Evolutionary conservation across 345 rosid genomes (phyloP), one percentile per base, ranked within the genome.

Genomic region (Eucalyptus fibrosa): DNA sequence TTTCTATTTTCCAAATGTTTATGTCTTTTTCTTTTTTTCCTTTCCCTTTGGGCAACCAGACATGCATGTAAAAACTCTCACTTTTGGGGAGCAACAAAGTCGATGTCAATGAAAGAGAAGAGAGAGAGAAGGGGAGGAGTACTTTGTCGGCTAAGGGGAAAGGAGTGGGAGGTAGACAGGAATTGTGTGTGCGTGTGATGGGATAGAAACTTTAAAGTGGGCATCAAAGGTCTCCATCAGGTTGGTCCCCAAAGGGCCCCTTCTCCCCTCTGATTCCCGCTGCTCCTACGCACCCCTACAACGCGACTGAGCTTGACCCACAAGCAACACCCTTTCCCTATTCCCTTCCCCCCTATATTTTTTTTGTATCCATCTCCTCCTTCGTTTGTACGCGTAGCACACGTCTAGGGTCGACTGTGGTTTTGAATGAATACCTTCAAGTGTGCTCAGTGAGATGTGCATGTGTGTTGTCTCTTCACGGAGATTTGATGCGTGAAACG

Each of bases 71-170:
- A 18, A 10, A 86, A 86, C 87, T 30, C 47, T 28, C 56, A 49
- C 87, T 86, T 86, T 86, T 86, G 24, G 87, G 87, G 87, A n/a
- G 95, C 97, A 93, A 91, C 94, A 92, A 93, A 93, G 90, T 88
- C 60, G 37, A 93, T 89, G 90, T 90, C 93, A 89, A 87, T 88
- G 89, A 86, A 83, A 85, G 89, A 87, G 55, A 42, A 37, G 7
- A 49, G 59, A 86, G 86, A 65, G 19, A 59, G 55, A 19, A 2
- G 24, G 59, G 26, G 59, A 19, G 26, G 59, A 40, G 89, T 89
- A 55, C 60, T 51, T 34, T 92, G 94, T 92, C 94, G 94, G 94
- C 77, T 87, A 37, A 81, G 42, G 16, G n/a, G 21, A 65, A 45
- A 92, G 90, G 42, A 80, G 89, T 2, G 62, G 62, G 62, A 56